Evolutionary conservation across 1,284 basidiomycete genomes (phyloP), one percentile per base, ranked within the genome.

Genomic region (Ceratobasidium sp.): DNA sequence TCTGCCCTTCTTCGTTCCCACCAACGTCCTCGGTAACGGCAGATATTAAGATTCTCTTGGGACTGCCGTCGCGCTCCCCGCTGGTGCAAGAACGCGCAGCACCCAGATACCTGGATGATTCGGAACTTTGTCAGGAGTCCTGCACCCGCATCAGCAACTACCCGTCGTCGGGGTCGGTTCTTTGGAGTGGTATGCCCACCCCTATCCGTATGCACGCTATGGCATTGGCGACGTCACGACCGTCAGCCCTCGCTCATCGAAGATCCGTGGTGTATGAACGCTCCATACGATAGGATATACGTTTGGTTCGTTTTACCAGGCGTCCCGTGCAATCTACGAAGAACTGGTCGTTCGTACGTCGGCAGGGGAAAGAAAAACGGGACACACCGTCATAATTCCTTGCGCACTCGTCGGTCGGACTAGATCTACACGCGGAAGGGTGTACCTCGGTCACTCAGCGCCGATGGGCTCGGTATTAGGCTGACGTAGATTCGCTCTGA

Each of bases 391-490:
- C 3, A 72, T 57, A 22, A 31, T 60, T n/a, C 69, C 69, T 7
- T 50, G 44, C 27, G 69, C 33, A 17, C 33, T 29, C 1, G 91
- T 89, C 0, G 94, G 93, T 0, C 94, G 95, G 0, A 98, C 90
- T 1, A 93, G 88, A 81, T 7, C 93, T 93, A 81, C 96, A 96
- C 22, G 81, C 81, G 9, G 90, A 90, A 81, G 93, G 93, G 56
- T 91, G 87, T 27, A 96, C 96, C 60, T 89, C 88, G 76, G 97
- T 86, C 11, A 96, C n/a, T 97, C 77, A 98, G 86, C 75, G 86
- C 84, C 0, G 88, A 87, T 0, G 95, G 95, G 0, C 87, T 88
- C 47, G 87, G 87, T 76, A 90, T 84, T 29, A 97, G 84, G 76
- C 86, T 86, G 24, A 93, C 94, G 78, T 94, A 88, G 82, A 95